Evolutionary conservation across 2,329 filamentous ascomycete species (phyloP), one percentile per base, ranked within the genome.

Genomic region (Alternaria sp.): DNA sequence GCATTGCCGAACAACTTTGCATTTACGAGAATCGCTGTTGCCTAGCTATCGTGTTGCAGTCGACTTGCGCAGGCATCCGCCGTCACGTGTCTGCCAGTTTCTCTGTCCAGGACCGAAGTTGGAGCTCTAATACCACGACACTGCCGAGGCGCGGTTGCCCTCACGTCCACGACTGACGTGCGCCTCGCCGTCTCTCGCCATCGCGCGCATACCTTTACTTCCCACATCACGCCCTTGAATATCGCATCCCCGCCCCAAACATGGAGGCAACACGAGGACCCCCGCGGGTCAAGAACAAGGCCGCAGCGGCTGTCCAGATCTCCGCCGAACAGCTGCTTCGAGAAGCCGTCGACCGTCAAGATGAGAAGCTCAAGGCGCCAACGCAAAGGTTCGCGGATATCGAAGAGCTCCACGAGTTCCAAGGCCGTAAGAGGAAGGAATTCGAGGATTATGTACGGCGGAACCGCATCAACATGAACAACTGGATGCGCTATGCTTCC

Each of bases 271-370:
- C 74, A 64, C 90, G 94, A 66, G 95, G 94, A 72, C 94, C 95
- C 59, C 94, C 95, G 12, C 86, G 93, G 87, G 95, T 99, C 85
- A 98, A 98, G 81, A 98, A 99, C 85, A 99, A 99, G 90, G 93
- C 92, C 67, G 87, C 95, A 1, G 94, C 94, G 82, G 92, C 81
- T 43, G 74, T 81, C 60, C 81, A 98, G 82, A 97, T 99, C 78
- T 96, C 92, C 68, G 95, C 95, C 68, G 95, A 99, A 81, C 95
- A 99, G 83, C 90, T 99, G 65, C 89, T 99, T 43, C 91, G 95
- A 70, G 95, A 99, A 84, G 95, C 95, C 66, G 95, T 98, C 66
- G 95, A 99, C 81, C 89, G 95, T 62, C 95, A 98, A 81, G 95
- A 99, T 81, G 89, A 90, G 34, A 88, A 88, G 41, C 83, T 98